Evolutionary conservation across 2,329 filamentous ascomycete species (phyloP).

Genomic region (Dactylellina parvicollis): DNA sequence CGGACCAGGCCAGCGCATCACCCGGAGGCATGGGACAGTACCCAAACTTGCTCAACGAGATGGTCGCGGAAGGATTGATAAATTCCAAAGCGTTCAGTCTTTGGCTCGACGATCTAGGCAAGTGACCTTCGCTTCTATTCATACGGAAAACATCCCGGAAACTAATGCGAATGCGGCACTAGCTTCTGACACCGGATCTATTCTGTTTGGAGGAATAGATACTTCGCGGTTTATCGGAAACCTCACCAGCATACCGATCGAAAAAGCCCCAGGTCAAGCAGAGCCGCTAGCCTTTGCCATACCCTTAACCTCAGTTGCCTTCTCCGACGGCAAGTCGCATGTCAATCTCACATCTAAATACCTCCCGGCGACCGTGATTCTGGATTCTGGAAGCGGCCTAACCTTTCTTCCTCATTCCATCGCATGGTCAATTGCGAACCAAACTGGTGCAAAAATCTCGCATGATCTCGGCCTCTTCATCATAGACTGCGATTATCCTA

Average conservation of each 20-base stretch:
- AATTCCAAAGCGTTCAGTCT: slow-evolving; percentile 59
- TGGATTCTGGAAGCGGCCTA: slow-evolving; percentile 68
- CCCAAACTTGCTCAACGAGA: slow-evolving; percentile 29
- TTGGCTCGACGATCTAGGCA: slow-evolving; percentile 61
- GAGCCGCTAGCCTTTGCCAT: slow-evolving; percentile 38
- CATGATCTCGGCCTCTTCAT: slow-evolving; percentile 68
- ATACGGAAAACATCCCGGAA: slow-evolving; percentile 17
- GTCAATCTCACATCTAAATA: slow-evolving; percentile 63
- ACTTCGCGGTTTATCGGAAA: slow-evolving; percentile 64
- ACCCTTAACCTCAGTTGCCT: slow-evolving; percentile 28
- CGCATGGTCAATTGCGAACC: slow-evolving; percentile 49
- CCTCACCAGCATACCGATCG: slow-evolving; percentile 59
- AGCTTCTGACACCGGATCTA: slow-evolving; percentile 58
- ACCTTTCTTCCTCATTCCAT: slow-evolving; percentile 57
- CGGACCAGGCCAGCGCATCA: slow-evolving; percentile 64
- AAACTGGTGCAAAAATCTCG: slow-evolving; percentile 66
- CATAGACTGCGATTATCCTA: slow-evolving; percentile 69
- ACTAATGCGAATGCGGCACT: slow-evolving; percentile 11
- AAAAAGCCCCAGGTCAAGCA: slow-evolving; percentile 15
- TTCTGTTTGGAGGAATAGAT: slow-evolving; percentile 65
- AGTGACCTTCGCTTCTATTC: background rate
- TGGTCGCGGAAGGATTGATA: slow-evolving; percentile 42
- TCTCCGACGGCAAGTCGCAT: slow-evolving; percentile 58
- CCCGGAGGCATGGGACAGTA: slow-evolving; percentile 58
- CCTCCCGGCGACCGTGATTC: slow-evolving; percentile 71